Base-by-base conservation (phyloP, 2,329 filamentous ascomycete genomes). In the Fusarium sp. region DNA sequence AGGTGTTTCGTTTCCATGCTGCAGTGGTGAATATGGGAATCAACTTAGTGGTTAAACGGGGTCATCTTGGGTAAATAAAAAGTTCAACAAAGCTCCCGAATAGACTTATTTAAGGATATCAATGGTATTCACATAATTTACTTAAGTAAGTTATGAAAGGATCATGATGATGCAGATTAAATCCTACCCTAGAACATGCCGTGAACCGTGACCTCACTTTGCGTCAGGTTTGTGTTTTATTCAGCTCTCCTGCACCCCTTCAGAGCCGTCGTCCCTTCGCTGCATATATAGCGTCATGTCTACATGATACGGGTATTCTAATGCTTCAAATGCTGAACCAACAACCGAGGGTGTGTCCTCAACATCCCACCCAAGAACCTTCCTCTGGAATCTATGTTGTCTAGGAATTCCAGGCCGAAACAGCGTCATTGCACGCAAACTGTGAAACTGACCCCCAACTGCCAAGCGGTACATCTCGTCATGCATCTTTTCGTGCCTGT, bases 121-220 rank as follows among this genome's bases (percentile, higher is more conserved):
- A 41, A n/a, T 11, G 18, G 37, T n/a, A 9, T 10, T n/a, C 4
- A 1, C 18, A n/a, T 41, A n/a, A 41, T 4, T 1, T 5, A 0
- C 1, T n/a, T 41, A 9, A 41, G 4, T n/a, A 0, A n/a, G n/a
- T n/a, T 41, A 1, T 11, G 1, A 2, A n/a, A n/a, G 18, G 1
- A 37, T 37, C 14, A 18, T 37, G 3, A 18, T 37, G 3, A 8
- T 37, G 3, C 35, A 2, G 6, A 37, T 4, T 37, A 7, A 18
- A 37, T 37, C 6, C 3, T 37, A 16, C 35, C 6, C 35, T 37
- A 16, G 2, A 16, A 37, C 33, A 37, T 16, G 6, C 14, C 6
- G 6, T 37, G 3, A 37, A 16, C 33, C 6, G 3, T 37, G 33
- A 37, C 33, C 14, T 18, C 35, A 37, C 16, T 18, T 37, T 37